Evolutionary conservation across 2,329 filamentous ascomycete species (phyloP), one percentile per base, ranked within the genome.

Genomic region (Xylaria hypoxylon): DNA sequence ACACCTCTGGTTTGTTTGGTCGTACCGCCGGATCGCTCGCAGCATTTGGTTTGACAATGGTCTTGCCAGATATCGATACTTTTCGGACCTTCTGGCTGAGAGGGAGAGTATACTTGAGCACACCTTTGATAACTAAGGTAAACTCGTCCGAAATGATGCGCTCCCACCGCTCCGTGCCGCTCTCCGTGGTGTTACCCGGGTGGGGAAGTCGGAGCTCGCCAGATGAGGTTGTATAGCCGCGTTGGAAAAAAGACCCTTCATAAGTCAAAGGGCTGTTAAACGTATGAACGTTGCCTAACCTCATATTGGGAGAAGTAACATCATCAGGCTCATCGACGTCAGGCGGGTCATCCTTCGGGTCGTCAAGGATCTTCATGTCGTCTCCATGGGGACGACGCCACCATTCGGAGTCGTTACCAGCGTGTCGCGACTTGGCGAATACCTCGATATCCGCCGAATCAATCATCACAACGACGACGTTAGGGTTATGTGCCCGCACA

Each of bases 391-490:
- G 82, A 68, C 79, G 77, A 22, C 83, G 81, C 84, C 86, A 86
- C 86, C 87, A 89, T 74, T 88, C 84, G 28, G 83, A 86, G 72
- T 89, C 87, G 7, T 84, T 86, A n/a, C 92, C 92, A 13, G 95
- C 92, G 76, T 95, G 92, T 67, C 92, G 93, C 66, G 94, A 97
- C 79, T 96, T 97, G 33, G 96, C 96, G 79, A 98, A 98, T 35
- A 99, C 87, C 74, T 96, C 94, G 64, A 98, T 85, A 77, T 98
- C 94, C 76, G 96, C 91, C 52, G 94, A 90, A 69, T 92, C 90
- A 42, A 99, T 89, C 2, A 91, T 91, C 47, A 99, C 91, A 1
- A 93, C 89, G 44, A 98, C 91, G 45, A 97, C 89, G 73, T 98
- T 99, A 0, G 95, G 94, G 77, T 99, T 99, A 73, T 95, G 85